Evolutionary conservation across 2,329 filamentous ascomycete genomes (phyloP).

Genomic region (Hymenoscyphus salicellus): DNA sequence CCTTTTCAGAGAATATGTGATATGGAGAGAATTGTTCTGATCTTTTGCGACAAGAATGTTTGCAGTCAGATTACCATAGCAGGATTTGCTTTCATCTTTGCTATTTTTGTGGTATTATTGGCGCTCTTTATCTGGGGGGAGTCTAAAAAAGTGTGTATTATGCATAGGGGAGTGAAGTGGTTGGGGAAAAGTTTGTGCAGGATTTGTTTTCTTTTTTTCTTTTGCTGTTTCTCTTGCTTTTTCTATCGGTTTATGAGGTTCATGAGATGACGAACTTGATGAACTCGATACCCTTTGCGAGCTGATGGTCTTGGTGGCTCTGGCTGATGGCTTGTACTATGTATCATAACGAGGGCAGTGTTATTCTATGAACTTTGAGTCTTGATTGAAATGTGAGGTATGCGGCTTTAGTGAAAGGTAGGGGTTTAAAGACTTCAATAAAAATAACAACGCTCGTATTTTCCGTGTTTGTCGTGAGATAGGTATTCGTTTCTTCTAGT

Average conservation of each 20-base stretch:
- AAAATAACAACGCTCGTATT: no score
- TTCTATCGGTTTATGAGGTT: background rate
- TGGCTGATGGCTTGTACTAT: background rate
- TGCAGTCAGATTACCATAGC: background rate
- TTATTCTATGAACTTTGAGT: background rate
- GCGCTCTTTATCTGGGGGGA: background rate
- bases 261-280: background rate
- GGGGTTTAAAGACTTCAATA: no score
- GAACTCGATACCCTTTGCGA: background rate
- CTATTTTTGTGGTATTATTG: background rate
- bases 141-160: background rate
- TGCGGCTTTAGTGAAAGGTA: background rate
- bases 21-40: background rate
- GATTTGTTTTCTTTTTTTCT: background rate
- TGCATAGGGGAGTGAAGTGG: background rate
- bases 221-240: background rate
- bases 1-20: background rate
- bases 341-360: background rate
- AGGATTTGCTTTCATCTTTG: constrained; percentile 5
- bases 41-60: background rate
- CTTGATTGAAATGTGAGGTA: background rate
- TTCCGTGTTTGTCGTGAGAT: no score
- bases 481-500: no score
- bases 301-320: background rate
- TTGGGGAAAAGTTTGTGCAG: background rate